Evolutionary conservation across 2,329 filamentous ascomycete species (phyloP), one percentile per base, ranked within the genome.

Genomic region (Davidsoniella eucalypti): DNA sequence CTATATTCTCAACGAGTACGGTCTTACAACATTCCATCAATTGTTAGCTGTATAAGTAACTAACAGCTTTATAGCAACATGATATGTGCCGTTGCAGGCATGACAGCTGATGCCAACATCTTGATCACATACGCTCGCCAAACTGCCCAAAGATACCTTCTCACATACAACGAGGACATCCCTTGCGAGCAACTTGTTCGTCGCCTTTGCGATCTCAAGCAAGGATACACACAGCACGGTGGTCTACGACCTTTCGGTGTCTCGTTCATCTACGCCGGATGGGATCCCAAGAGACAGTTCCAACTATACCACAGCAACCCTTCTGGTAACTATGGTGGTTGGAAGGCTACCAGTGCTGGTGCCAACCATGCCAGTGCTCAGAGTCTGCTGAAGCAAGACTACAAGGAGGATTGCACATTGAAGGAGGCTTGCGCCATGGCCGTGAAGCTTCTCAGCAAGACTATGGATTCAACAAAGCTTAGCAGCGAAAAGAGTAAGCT

Each of bases 121-220:
- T 87, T 98, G 65, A 98, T 98, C 80, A 98, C 98, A 75, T 95
- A 93, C 69, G 93, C 92, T 65, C 87, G 92, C 60, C 87, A 94
- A 77, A 84, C 86, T 61, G 92, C 92, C 60, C 92, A 98, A 71
- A 80, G 84, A 63, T 96, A 98, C 70, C 90, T 98, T 65, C 80
- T 94, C 58, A 98, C 90, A 61, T 98, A 98, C 76, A 94, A 96
- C 73, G 88, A 95, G 82, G 92, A 98, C 64, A 98, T 98, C 57
- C 92, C 92, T 53, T 98, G 92, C 72, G 92, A 98, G 68, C 92
- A 98, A 69, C 85, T 98, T 52, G 92, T 98, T 55, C 87, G 92
- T 60, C 80, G 87, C 59, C 76, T 98, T 61, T 98, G 93, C 69
- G 92, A 98, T 71, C 72, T 96, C 58, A 98, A 98, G 76, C 92